Conservation (phyloP, 495 filamentous ascomycete species). For the Articulospora tetracladia region DNA sequence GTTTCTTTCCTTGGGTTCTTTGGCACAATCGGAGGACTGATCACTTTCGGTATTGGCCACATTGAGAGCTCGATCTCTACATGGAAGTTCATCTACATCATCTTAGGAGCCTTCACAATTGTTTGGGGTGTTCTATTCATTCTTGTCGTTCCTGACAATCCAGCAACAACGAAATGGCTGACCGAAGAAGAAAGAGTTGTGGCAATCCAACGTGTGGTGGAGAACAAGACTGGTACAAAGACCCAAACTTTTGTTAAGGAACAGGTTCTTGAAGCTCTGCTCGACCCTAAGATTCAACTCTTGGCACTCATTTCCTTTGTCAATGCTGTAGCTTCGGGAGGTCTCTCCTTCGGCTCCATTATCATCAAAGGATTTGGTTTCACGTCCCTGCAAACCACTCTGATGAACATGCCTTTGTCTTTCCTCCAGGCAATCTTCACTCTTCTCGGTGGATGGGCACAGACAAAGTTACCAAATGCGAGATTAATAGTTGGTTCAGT, state of each 20-base stretch:
- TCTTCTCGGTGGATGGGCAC: slow-evolving; percentile 32
- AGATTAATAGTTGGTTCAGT: slow-evolving; percentile 32
- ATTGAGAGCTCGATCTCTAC: not conserved
- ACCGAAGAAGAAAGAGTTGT: slow-evolving; percentile 54
- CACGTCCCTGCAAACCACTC: slow-evolving; percentile 39
- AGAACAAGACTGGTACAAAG: slow-evolving; percentile 65
- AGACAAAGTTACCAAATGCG: slow-evolving; percentile 37
- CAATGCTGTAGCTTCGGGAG: slow-evolving; percentile 25
- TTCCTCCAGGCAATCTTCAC: slow-evolving; percentile 27
- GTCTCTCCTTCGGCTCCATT: slow-evolving; percentile 36
- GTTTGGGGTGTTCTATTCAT: slow-evolving; percentile 13
- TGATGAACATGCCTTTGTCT: slow-evolving; percentile 35
- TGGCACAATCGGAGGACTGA: slow-evolving; percentile 28
- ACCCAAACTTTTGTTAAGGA: slow-evolving; percentile 46
- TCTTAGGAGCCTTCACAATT: slow-evolving; percentile 32
- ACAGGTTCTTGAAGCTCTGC: slow-evolving; percentile 29
- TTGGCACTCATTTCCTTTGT: slow-evolving; percentile 28
- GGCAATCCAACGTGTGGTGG: slow-evolving; percentile 55
- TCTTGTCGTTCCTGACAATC: slow-evolving; percentile 51
- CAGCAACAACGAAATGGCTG: slow-evolving; percentile 56
- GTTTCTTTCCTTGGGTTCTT: slow-evolving; percentile 59
- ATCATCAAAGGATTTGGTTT: slow-evolving; percentile 49
- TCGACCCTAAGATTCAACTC: slow-evolving; percentile 26
- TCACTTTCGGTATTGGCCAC: slow-evolving; percentile 22
- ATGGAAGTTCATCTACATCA: slow-evolving; percentile 54